Evolutionary conservation across 805 yeast genomes (phyloP), one percentile per base, ranked within the genome.

Genomic region (Ogataea allantospora): DNA sequence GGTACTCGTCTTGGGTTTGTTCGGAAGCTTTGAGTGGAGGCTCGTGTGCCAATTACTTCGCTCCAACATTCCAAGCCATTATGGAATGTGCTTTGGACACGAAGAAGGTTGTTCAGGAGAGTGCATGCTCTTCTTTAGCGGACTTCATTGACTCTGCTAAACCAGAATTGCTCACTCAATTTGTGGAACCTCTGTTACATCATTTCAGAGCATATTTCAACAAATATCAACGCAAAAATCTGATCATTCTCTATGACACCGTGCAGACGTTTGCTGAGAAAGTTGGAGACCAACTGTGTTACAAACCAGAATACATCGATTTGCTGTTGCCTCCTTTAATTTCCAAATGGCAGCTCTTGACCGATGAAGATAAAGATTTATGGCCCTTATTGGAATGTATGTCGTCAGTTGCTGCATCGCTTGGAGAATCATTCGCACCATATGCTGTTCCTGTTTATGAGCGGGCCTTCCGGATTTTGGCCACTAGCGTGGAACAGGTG

Each of bases 311-410:
- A 16, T 79, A 76, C 40, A 70, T 87, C 45, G 70, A 77, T 38
- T 55, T 73, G 1, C 64, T 93, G 13, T 65, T 93, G 48, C 96
- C 96, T 5, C 95, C 95, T 17, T 68, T 93, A 40, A 74, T 91
- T 33, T 70, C 65, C 10, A 84, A 86, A 62, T 93, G 99, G 99
- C 78, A 80, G 40, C 51, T 61, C 26, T 62, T 88, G 34, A 65
- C 68, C 11, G 96, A 93, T 56, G 78, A 79, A 38, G 97, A 91
- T 58, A 75, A 77, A 38, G 96, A 80, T 51, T 63, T 91, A 47
- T 88, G 97, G 91, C 95, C 97, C 5, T 68, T 93, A 47, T 66
- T 93, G 43, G 98, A 91, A 61, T 89, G 98, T 63, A 74, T 93
- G 76, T 86, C 96, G 4, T 78, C 88, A 13, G 84, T 93, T 22